These are phyloP conservation scores for Aphanocladium album DNA, from an alignment of 2,329 filamentous ascomycete genomes.

Conservation along the genomic window DNA sequence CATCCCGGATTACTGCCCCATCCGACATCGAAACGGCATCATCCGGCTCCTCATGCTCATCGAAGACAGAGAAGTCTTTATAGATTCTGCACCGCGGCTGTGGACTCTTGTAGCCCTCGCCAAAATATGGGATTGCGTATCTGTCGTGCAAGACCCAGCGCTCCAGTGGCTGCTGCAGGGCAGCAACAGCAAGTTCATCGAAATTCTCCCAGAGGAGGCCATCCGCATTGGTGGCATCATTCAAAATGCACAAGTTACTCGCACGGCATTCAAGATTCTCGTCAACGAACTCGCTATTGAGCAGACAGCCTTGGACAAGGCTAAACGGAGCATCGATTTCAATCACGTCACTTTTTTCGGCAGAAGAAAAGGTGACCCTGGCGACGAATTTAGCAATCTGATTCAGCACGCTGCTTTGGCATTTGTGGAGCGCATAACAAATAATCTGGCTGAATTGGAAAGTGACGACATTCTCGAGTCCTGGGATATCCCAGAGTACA, in stretches of 20 bases:
- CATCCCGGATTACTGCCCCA: constrained; percentile 56
- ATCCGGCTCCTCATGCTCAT: constrained; percentile 57
- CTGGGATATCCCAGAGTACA: constrained; percentile 30
- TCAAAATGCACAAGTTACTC: constrained; percentile 37
- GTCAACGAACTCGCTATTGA: constrained; percentile 58
- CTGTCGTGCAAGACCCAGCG: constrained; percentile 43
- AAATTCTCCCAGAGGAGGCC: constrained; percentile 57
- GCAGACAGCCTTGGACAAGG: constrained; percentile 23
- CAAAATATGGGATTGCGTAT: constrained; percentile 50
- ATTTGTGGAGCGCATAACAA: constrained; percentile 43
- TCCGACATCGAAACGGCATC: constrained; percentile 59
- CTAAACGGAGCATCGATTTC: neutral
- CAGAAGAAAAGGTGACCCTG: constrained; percentile 41
- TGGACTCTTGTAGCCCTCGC: constrained; percentile 63
- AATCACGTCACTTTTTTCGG: constrained; percentile 36
- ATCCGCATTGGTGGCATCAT: constrained; percentile 52
- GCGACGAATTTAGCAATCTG: constrained; percentile 51
- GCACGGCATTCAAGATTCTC: constrained; percentile 52
- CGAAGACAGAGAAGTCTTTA: constrained; percentile 44
- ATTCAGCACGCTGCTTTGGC: constrained; percentile 54
- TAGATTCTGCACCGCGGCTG: constrained; percentile 62
- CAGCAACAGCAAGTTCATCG: constrained; percentile 54
- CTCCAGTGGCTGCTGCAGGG: constrained; percentile 53
- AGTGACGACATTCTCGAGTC: constrained; percentile 29
- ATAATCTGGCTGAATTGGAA: constrained; percentile 25